These are phyloP conservation scores for Hypoxylon fuscum DNA, from an alignment of 495 filamentous ascomycete genomes.

Conservation along the genomic window DNA sequence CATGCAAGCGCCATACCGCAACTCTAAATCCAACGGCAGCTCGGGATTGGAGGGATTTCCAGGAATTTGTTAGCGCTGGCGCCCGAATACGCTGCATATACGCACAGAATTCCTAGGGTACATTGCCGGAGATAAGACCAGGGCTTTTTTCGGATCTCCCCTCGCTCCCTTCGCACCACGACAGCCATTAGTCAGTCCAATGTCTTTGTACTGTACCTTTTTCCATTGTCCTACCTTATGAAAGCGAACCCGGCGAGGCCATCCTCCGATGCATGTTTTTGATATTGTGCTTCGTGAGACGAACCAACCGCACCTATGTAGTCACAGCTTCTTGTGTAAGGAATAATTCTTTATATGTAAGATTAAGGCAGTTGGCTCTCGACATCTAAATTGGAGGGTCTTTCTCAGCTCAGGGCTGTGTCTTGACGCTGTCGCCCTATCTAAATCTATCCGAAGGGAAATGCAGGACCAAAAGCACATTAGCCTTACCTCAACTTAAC, in stretches of 20 bases:
- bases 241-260: too few relatives aligned
- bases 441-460: not conserved
- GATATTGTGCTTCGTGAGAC: too few relatives aligned
- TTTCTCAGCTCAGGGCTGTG: not conserved
- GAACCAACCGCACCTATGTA: too few relatives aligned
- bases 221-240: too few relatives aligned
- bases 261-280: too few relatives aligned
- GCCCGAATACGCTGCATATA: slow-evolving; percentile 16
- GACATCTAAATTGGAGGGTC: too few relatives aligned
- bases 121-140: slow-evolving; percentile 18
- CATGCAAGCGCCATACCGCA: slow-evolving; percentile 35
- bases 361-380: too few relatives aligned
- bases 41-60: slow-evolving; percentile 16
- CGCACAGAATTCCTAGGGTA: not conserved
- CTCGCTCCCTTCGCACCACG: too few relatives aligned
- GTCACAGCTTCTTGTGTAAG: too few relatives aligned
- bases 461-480: not conserved
- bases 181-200: not conserved
- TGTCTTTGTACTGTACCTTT: not conserved
- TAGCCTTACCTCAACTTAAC: slow-evolving; percentile 19
- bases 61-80: slow-evolving; percentile 13
- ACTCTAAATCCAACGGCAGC: slow-evolving; percentile 32
- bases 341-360: too few relatives aligned
- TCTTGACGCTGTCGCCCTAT: not conserved
- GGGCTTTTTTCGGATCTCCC: not conserved